Percentiles rank a stretch among this genome's conserved stretches.
These are phyloP conservation scores for Fusarium compactum DNA, from an alignment of 2,329 filamentous ascomycete species.

Conservation along the genomic window DNA sequence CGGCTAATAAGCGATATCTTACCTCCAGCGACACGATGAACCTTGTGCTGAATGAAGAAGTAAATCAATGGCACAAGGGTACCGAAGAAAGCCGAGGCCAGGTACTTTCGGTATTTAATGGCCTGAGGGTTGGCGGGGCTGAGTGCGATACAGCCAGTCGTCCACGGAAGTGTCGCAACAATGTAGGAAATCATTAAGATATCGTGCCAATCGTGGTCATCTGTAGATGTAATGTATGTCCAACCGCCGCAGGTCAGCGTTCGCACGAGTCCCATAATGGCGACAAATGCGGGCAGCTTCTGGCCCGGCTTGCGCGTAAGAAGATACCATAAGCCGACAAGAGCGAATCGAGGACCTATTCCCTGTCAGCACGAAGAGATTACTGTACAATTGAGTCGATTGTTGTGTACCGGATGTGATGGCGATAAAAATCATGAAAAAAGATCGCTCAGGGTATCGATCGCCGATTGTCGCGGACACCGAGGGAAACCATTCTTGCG, in stretches of 20 bases:
- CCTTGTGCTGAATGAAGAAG: constrained; percentile 99
- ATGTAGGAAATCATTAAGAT: constrained; percentile 99
- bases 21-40: constrained; percentile 95
- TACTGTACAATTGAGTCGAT: background rate
- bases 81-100: constrained; percentile 88
- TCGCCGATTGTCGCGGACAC: constrained; percentile 98
- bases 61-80: constrained; percentile 92
- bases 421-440: constrained; percentile 98
- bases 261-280: constrained; percentile 83
- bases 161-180: constrained; percentile 95
- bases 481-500: constrained; percentile 95
- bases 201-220: constrained; percentile 98
- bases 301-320: constrained; percentile 82
- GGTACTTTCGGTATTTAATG: constrained; percentile 87
- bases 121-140: constrained; percentile 87
- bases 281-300: constrained; percentile 83
- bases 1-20: constrained; percentile 51
- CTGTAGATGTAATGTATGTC: constrained; percentile 98
- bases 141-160: constrained; percentile 85
- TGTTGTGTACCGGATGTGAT: constrained; percentile 81
- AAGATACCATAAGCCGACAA: constrained; percentile 93
- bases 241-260: constrained; percentile 96
- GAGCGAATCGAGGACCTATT: constrained; percentile 85
- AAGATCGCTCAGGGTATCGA: constrained; percentile 93
- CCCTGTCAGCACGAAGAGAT: constrained; percentile 29